phyloP scores from a whole-genome alignment of 169 alveolate species.

The Plasmodium vivax region DNA sequence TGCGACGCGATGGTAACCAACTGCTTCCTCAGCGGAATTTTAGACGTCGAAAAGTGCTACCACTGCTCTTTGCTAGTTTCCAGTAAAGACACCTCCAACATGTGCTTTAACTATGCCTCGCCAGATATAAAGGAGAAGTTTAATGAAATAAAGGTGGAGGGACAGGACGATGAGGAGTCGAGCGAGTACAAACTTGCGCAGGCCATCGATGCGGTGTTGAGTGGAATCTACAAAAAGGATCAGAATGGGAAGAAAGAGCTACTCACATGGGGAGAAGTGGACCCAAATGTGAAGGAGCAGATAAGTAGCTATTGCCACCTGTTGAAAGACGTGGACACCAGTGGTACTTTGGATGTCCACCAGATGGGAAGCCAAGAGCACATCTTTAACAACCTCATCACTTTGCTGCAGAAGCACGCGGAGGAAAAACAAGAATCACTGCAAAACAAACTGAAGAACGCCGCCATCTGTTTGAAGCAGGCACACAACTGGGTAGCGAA shows the following conservation, averaged over 20 bases:
- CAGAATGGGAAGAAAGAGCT: not conserved
- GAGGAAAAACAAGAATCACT: not conserved
- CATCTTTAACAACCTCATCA: not conserved
- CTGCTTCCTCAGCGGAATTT: not conserved
- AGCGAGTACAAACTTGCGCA: not conserved
- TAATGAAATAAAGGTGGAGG: not conserved
- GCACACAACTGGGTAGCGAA: not conserved
- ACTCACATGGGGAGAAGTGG: not conserved
- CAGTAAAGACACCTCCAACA: not conserved
- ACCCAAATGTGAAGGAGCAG: not conserved
- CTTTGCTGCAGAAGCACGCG: not conserved
- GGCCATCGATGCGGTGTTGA: not conserved
- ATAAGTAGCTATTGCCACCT: not conserved
- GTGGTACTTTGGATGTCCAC: not conserved
- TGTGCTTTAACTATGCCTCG: not conserved
- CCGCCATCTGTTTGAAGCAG: not conserved
- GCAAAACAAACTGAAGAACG: not conserved
- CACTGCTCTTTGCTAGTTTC: not conserved
- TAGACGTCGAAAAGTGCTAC: constrained; percentile 2
- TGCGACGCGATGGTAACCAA: not conserved
- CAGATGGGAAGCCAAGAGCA: not conserved
- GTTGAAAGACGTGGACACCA: not conserved
- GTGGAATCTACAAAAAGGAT: not conserved
- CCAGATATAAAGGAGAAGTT: not conserved
- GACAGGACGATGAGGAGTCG: not conserved